Percentiles rank a stretch among this genome's conserved stretches.
Evolutionary conservation across 257 asterid species (phyloP).

Genomic region (Vinca minor): DNA sequence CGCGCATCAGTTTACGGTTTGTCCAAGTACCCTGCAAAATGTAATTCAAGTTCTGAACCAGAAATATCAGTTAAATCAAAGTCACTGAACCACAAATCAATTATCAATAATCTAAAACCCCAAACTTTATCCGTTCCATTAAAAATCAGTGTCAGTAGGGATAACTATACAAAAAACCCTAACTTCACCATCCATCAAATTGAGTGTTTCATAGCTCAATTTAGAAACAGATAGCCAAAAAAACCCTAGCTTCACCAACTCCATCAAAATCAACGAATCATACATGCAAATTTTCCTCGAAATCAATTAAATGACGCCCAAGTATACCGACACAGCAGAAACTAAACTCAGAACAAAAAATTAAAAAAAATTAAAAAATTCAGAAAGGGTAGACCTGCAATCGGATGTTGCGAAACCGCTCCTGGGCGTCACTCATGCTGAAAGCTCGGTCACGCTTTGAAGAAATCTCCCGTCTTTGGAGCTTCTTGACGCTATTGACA

Average conservation of each 20-base stretch:
- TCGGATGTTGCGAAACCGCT: conserved; percentile 80
- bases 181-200: not conserved
- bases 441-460: conserved; percentile 81
- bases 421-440: conserved; percentile 92
- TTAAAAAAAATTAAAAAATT: too few relatives aligned
- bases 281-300: not conserved
- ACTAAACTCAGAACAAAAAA: too few relatives aligned
- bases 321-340: not conserved
- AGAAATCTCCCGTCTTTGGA: conserved; percentile 86
- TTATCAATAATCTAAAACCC: conserved; percentile 1
- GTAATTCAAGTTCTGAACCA: not conserved
- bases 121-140: not conserved
- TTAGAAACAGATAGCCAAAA: not conserved
- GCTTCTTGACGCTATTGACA: conserved; percentile 92
- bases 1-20: not conserved
- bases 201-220: not conserved
- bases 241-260: conserved; percentile 2
- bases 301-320: not conserved
- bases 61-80: not conserved
- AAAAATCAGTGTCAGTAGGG: not conserved
- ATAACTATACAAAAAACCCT: conserved; percentile 1
- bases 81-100: not conserved
- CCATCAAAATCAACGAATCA: not conserved
- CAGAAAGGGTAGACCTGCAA: conserved; percentile 60
- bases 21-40: not conserved